A percentile compares a stretch with the other conserved stretches of the same genome.
Evolutionary conservation across 257 asterid species (phyloP).

Genomic region (Buddleja alternifolia): DNA sequence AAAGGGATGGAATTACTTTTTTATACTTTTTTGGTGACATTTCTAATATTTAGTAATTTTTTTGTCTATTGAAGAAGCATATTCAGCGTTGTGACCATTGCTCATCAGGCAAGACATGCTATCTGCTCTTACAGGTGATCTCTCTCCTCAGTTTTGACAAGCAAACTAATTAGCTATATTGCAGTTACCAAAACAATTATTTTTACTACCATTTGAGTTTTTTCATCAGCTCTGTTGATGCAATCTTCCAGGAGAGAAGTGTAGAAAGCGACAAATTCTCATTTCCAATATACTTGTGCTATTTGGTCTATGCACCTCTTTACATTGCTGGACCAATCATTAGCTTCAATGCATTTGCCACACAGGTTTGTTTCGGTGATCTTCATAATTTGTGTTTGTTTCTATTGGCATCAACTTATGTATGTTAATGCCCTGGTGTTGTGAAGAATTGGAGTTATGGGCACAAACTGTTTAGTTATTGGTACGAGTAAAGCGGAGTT

Average conservation of each 20-base stretch:
- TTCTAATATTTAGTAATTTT: conserved; percentile 22
- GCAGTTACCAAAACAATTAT: conserved; percentile 1
- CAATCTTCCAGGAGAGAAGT: conserved; percentile 75
- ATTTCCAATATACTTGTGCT: conserved; percentile 75
- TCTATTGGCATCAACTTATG: neutral
- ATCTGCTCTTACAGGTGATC: conserved; percentile 80
- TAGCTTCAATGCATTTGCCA: conserved; percentile 95
- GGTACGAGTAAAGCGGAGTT: neutral
- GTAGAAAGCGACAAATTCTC: conserved; percentile 66
- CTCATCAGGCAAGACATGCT: conserved; percentile 84
- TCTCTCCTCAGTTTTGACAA: conserved; percentile 27
- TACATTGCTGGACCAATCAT: conserved; percentile 97
- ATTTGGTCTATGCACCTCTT: conserved; percentile 92
- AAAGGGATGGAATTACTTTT: conserved; percentile 1
- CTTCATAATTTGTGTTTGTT: conserved; percentile 5
- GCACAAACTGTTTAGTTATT: neutral
- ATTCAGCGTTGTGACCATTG: conserved; percentile 71
- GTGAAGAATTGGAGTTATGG: neutral
- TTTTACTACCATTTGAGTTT: conserved; percentile 11
- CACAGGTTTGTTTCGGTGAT: conserved; percentile 73
- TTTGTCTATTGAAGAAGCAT: conserved; percentile 67
- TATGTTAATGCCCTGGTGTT: conserved; percentile 12
- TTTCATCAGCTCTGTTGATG: conserved; percentile 22
- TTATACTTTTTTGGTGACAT: neutral
- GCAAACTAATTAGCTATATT: conserved; percentile 16